Evolutionary conservation across 2,329 filamentous ascomycete genomes (phyloP).

Genomic region (Plenodomus tracheiphilus): DNA sequence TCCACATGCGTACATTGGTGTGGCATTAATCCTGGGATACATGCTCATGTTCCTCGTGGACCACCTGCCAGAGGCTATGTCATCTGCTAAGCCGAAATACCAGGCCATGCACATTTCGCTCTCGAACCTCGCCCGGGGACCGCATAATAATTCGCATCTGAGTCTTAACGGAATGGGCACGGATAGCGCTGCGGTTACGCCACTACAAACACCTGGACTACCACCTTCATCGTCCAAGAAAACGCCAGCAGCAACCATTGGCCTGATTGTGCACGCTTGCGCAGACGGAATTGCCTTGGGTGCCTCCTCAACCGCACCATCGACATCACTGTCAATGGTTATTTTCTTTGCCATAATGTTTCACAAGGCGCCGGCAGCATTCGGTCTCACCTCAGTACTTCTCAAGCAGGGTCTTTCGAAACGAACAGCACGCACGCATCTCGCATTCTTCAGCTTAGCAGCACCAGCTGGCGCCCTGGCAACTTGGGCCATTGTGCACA

Average conservation of each 20-base stretch:
- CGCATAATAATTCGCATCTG: conserved; percentile 46
- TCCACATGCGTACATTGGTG: conserved; percentile 77
- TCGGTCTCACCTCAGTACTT: conserved; percentile 87
- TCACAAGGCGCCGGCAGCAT: conserved; percentile 94
- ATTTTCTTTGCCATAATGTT: conserved; percentile 97
- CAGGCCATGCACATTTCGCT: conserved; percentile 84
- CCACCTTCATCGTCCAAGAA: conserved; percentile 34
- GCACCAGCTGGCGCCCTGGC: conserved; percentile 82
- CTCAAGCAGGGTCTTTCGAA: conserved; percentile 91
- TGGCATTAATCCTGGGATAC: conserved; percentile 86
- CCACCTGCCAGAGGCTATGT: conserved; percentile 41
- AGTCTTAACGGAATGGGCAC: conserved; percentile 37
- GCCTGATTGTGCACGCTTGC: conserved; percentile 92
- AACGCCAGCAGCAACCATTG: conserved; percentile 67
- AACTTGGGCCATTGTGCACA: conserved; percentile 78
- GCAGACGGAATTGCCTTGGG: conserved; percentile 96
- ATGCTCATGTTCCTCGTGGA: conserved; percentile 97
- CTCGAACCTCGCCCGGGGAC: conserved; percentile 69
- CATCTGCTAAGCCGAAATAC: conserved; percentile 62
- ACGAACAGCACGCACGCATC: conserved; percentile 77
- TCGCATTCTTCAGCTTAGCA: conserved; percentile 88
- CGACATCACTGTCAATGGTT: conserved; percentile 75
- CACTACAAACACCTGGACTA: conserved; percentile 41
- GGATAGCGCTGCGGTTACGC: conserved; percentile 28
- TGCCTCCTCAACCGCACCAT: conserved; percentile 68